These are phyloP conservation scores for Yarrowia yakushimensis DNA, from an alignment of 805 yeast genomes.

Conservation along the genomic window DNA sequence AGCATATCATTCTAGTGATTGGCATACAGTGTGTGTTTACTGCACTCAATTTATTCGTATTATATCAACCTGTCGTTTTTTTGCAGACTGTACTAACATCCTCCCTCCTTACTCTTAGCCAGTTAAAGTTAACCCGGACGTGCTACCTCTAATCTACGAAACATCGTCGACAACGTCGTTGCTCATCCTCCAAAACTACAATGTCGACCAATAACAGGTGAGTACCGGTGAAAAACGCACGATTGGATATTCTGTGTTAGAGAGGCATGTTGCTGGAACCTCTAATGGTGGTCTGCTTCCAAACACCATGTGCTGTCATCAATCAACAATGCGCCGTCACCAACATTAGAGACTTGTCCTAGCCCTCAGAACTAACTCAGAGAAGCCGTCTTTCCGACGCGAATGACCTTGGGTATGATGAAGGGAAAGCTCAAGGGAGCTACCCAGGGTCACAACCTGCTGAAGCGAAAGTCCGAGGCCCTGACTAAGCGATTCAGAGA, in stretches of 20 bases:
- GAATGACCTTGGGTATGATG: slow-evolving; percentile 95
- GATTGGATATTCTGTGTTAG: background rate
- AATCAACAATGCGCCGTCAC: background rate
- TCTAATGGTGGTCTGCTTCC: no score
- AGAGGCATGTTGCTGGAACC: background rate
- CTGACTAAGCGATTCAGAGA: slow-evolving; percentile 94
- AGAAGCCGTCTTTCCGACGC: slow-evolving; percentile 95
- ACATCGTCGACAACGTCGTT: slow-evolving; percentile 22
- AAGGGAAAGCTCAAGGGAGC: slow-evolving; percentile 96
- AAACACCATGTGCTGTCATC: background rate
- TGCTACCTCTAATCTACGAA: slow-evolving; percentile 19
- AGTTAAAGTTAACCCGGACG: slow-evolving; percentile 19
- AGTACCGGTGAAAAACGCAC: background rate
- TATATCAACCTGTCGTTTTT: no score
- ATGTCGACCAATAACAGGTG: slow-evolving; percentile 24
- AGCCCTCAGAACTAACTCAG: slow-evolving; percentile 40
- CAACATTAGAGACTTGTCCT: background rate
- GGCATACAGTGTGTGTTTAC: no score
- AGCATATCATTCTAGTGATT: no score
- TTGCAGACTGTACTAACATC: background rate
- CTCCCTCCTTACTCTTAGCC: background rate
- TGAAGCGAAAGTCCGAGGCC: slow-evolving; percentile 96
- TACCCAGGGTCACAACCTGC: slow-evolving; percentile 87
- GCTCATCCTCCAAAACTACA: slow-evolving; percentile 2
- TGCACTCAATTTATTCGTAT: no score